A percentile compares a stretch with the other conserved stretches of the same genome.
These are phyloP conservation scores for Chlamydomonas schloesseri DNA, from an alignment of 139 green algal genomes.

Conservation along the genomic window DNA sequence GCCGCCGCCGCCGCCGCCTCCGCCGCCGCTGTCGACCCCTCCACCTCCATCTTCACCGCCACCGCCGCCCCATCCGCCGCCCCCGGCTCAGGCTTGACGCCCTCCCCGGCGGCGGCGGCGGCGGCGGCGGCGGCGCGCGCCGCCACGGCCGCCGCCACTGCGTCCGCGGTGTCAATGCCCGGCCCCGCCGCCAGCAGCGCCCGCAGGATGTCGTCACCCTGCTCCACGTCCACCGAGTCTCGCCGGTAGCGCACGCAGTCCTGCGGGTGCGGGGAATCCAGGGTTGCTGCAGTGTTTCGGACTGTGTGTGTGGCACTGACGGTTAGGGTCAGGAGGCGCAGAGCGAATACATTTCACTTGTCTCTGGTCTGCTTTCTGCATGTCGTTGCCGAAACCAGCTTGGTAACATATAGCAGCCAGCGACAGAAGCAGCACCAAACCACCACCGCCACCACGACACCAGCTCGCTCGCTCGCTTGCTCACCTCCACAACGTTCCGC, in stretches of 20 bases:
- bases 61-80: not conserved
- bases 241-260: conserved; percentile 15
- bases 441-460: no score
- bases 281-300: no score
- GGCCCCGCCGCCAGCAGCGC: conserved; percentile 27
- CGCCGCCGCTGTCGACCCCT: not conserved
- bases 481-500: not conserved
- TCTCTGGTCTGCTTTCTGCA: no score
- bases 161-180: not conserved
- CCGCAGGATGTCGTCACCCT: conserved; percentile 20
- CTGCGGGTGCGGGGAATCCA: no score
- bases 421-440: no score
- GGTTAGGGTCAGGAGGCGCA: no score
- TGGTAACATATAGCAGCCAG: no score
- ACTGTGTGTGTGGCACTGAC: no score
- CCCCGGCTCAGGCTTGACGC: not conserved
- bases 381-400: no score
- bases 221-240: not conserved
- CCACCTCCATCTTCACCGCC: not conserved
- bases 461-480: no score
- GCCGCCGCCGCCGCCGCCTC: not conserved
- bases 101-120: not conserved
- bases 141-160: not conserved
- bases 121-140: not conserved
- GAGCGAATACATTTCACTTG: no score